Percentiles rank a stretch among this genome's conserved stretches.
These are phyloP conservation scores for Copromyces sp. DNA, from an alignment of 495 filamentous ascomycete genomes.

Conservation along the genomic window DNA sequence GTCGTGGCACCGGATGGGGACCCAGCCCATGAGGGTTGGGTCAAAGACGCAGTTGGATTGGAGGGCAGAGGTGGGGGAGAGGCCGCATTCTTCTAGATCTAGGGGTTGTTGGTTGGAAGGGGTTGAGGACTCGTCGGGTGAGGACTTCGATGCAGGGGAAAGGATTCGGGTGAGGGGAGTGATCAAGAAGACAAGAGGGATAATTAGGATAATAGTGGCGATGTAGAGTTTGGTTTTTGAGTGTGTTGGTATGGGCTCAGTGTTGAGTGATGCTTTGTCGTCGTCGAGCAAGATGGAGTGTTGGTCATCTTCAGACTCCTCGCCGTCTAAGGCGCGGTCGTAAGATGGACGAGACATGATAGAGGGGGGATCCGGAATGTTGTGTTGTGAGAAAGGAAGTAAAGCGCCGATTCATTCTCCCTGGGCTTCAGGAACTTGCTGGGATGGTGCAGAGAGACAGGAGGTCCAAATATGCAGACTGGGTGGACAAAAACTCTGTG, in stretches of 20 bases:
- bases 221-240: background rate
- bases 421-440: background rate
- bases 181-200: no score
- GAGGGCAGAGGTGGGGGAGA: background rate
- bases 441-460: no score
- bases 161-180: no score
- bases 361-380: no score
- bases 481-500: background rate
- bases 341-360: background rate
- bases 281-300: background rate
- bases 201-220: no score
- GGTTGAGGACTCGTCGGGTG: no score
- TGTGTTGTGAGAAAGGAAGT: no score
- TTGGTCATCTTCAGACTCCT: background rate
- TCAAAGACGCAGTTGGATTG: background rate
- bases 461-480: background rate
- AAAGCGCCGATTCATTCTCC: background rate
- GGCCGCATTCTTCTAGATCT: background rate
- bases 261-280: background rate
- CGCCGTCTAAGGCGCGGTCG: background rate
- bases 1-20: background rate
- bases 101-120: background rate
- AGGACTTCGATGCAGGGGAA: no score
- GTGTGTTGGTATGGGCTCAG: background rate
- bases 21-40: conserved; percentile 1